Conservation (phyloP, 2,329 filamentous ascomycete species). For the Phialocephala sp. region DNA sequence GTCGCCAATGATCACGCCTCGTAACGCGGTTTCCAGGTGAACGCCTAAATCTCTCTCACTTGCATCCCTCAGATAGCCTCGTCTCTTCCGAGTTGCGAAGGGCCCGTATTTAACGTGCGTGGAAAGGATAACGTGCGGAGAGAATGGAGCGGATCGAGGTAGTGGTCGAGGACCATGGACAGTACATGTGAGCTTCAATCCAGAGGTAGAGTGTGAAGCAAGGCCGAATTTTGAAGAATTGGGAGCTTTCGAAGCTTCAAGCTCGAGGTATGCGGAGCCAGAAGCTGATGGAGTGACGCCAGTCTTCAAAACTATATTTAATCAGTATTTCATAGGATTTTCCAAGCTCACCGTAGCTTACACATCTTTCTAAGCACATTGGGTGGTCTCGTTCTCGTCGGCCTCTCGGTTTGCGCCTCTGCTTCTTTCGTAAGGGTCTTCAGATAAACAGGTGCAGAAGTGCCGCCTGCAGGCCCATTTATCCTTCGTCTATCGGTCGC, state of each 20-base stretch:
- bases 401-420: slow-evolving; percentile 50
- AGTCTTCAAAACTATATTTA: slow-evolving; percentile 76
- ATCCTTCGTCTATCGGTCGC: slow-evolving; percentile 83
- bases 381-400: slow-evolving; percentile 63
- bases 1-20: slow-evolving; percentile 89
- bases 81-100: slow-evolving; percentile 82
- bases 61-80: slow-evolving; percentile 85
- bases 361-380: slow-evolving; percentile 86
- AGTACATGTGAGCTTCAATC: slow-evolving; percentile 89
- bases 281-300: slow-evolving; percentile 92
- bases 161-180: slow-evolving; percentile 93
- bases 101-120: slow-evolving; percentile 97
- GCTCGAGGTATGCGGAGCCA: slow-evolving; percentile 86
- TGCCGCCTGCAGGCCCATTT: slow-evolving; percentile 84
- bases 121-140: slow-evolving; percentile 87
- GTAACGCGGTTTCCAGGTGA: slow-evolving; percentile 87
- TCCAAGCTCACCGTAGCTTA: slow-evolving; percentile 52
- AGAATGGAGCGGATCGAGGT: slow-evolving; percentile 88
- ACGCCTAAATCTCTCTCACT: slow-evolving; percentile 88
- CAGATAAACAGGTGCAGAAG: slow-evolving; percentile 74
- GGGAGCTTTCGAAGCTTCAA: slow-evolving; percentile 54
- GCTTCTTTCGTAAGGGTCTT: slow-evolving; percentile 54
- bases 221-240: slow-evolving; percentile 56
- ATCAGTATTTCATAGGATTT: slow-evolving; percentile 21
- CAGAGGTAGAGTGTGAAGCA: slow-evolving; percentile 52